Evolutionary conservation across 192 early-diverging fungal genomes (phyloP).

Genomic region (Globomyces pollinis-pini): DNA sequence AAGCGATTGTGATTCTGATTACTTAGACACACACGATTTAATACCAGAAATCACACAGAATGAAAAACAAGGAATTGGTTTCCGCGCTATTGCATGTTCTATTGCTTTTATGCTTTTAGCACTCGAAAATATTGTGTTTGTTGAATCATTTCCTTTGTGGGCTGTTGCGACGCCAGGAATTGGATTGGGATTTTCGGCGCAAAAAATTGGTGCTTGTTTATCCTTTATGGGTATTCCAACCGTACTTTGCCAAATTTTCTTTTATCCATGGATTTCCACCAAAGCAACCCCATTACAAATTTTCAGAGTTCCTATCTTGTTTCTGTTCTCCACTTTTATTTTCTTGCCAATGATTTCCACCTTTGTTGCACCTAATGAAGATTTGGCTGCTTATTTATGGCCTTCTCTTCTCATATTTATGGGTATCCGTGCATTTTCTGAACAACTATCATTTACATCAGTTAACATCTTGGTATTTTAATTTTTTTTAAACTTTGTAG

Average conservation of each 20-base stretch:
- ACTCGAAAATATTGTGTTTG: constrained; percentile 37
- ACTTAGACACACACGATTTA: constrained; percentile 4
- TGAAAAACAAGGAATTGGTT: background rate
- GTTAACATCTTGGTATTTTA: background rate
- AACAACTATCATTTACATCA: background rate
- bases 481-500: no score
- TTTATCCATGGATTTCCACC: constrained; percentile 24
- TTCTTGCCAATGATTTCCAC: constrained; percentile 6
- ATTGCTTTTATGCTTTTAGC: constrained; percentile 24
- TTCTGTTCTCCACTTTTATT: no score
- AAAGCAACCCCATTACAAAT: constrained; percentile 12
- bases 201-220: constrained; percentile 11
- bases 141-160: constrained; percentile 34
- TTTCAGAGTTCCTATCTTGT: no score
- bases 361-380: constrained; percentile 11
- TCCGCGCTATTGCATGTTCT: constrained; percentile 10
- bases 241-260: constrained; percentile 15
- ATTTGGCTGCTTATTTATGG: background rate
- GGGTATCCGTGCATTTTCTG: background rate
- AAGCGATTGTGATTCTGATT: background rate
- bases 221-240: constrained; percentile 10
- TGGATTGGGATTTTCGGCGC: constrained; percentile 22
- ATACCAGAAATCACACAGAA: constrained; percentile 2
- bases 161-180: constrained; percentile 31
- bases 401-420: background rate